Evolutionary conservation across 202 grass and related monocot genomes (phyloP).

Genomic region (Eragrostis tef): DNA sequence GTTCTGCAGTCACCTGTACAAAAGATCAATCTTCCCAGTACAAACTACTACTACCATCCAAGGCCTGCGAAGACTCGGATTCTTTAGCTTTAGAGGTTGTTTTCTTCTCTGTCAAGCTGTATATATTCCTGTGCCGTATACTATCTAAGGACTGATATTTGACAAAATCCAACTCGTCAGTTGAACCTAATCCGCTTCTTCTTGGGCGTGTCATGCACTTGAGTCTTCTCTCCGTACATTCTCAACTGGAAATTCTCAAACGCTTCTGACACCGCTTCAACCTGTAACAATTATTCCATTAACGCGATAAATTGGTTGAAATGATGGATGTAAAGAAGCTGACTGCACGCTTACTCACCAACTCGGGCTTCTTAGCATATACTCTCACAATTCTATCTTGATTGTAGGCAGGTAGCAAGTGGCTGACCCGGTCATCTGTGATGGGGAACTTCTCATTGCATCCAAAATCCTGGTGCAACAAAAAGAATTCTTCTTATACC

Average conservation of each 20-base stretch:
- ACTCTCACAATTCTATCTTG: slow-evolving; percentile 88
- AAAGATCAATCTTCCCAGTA: too few species aligned
- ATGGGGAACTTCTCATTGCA: slow-evolving; percentile 80
- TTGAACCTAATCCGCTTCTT: slow-evolving; percentile 57
- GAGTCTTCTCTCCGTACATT: slow-evolving; percentile 82
- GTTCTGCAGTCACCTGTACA: too few species aligned
- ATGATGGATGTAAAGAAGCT: slow-evolving; percentile 1
- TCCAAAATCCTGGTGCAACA: slow-evolving; percentile 60
- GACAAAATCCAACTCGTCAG: slow-evolving; percentile 11
- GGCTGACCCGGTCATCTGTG: slow-evolving; percentile 79
- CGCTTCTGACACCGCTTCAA: slow-evolving; percentile 76
- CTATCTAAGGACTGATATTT: slow-evolving; percentile 37
- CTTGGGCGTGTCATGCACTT: slow-evolving; percentile 86
- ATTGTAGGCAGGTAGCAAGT: slow-evolving; percentile 69
- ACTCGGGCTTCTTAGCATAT: slow-evolving; percentile 80
- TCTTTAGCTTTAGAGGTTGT: slow-evolving; percentile 13
- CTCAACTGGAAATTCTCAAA: slow-evolving; percentile 88
- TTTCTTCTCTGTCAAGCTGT: slow-evolving; percentile 25
- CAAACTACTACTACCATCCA: not conserved
- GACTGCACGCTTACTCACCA: slow-evolving; percentile 51
- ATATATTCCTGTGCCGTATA: slow-evolving; percentile 15
- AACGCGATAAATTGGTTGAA: not conserved
- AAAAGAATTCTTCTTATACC: not conserved
- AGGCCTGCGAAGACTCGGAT: not conserved
- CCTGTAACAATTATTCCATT: slow-evolving; percentile 48